phyloP scores from a whole-genome alignment of 306 rosid genomes.

The Albizia julibrissin region DNA sequence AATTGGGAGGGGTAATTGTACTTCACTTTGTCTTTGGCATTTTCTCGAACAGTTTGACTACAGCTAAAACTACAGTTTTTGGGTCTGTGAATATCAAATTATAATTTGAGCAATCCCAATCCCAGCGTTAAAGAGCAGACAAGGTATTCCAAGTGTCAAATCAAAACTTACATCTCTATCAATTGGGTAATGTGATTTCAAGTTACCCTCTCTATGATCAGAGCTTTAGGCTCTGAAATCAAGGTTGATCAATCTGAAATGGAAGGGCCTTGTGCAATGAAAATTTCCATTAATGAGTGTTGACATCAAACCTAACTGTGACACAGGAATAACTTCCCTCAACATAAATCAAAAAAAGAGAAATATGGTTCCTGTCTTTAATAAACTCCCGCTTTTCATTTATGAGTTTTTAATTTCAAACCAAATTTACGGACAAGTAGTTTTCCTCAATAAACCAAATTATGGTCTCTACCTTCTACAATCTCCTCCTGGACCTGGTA shows the following conservation, averaged over 20 bases:
- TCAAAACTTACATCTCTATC: neutral
- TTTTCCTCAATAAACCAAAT: constrained; percentile 13
- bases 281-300: neutral
- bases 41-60: neutral
- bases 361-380: neutral
- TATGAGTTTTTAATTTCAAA: neutral
- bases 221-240: constrained; percentile 30
- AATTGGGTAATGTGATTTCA: neutral
- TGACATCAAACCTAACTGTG: neutral
- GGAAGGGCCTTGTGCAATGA: constrained; percentile 1
- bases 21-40: constrained; percentile 4
- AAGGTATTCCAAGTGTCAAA: neutral
- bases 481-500: neutral
- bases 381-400: constrained; percentile 4
- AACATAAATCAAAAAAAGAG: neutral
- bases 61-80: neutral
- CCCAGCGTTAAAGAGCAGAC: neutral
- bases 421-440: constrained; percentile 14
- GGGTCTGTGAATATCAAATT: neutral
- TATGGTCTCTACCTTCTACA: neutral
- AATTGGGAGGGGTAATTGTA: neutral
- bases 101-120: neutral
- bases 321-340: neutral
- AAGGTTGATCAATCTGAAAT: constrained; percentile 10
- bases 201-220: neutral